Base-by-base conservation (phyloP, 768 basidiomycete species). In the Suillus cothurnatus region DNA sequence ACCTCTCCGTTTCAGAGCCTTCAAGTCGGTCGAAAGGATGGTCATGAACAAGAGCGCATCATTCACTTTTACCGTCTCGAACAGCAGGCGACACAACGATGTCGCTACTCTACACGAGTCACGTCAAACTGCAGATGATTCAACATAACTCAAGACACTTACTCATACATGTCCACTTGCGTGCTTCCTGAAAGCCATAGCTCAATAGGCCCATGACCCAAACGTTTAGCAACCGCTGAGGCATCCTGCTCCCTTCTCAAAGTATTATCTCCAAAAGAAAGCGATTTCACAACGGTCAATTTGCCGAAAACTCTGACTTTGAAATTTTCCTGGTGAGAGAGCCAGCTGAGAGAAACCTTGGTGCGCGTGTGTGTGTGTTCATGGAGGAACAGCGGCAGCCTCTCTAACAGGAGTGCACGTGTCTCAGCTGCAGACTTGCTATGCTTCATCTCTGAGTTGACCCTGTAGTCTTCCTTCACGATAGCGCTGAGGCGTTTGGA, bases 11-110 rank as follows among this genome's bases (percentile, higher is more conserved):
- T 88, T 90, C 67, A 97, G 75, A 3, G 93, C 88, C 65, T 87
- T 85, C 47, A 98, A 78, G 68, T 96, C 94, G 0, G 96, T 98
- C 0, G 94, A 94, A 21, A 99, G 82, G 61, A 99, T 94, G 0
- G 95, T 97, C 86, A 94, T 92, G 69, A 99, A 90, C 9, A 99
- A 74, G 8, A 99, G 81, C 0, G 92, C 87, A 73, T 99, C 97
- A 72, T 95, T 94, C 31, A 89, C 86, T 75, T 92, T 91, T 2
- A 88, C 88, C 9, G 86, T 83, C 63, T 91, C 86, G 67, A 98
- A 93, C 36, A 97, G 76, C 8, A 91, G 74, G 21, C 88, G 88
- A 74, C 93, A 94, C 36, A 99, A 79, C 1, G 92, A 90, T 1
- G 88, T 89, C 0, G 97, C 91, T 17, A 99, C 89, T 76, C 95